phyloP scores from a whole-genome alignment of 2,329 filamentous ascomycete genomes.

The Tolypocladium paradoxum region DNA sequence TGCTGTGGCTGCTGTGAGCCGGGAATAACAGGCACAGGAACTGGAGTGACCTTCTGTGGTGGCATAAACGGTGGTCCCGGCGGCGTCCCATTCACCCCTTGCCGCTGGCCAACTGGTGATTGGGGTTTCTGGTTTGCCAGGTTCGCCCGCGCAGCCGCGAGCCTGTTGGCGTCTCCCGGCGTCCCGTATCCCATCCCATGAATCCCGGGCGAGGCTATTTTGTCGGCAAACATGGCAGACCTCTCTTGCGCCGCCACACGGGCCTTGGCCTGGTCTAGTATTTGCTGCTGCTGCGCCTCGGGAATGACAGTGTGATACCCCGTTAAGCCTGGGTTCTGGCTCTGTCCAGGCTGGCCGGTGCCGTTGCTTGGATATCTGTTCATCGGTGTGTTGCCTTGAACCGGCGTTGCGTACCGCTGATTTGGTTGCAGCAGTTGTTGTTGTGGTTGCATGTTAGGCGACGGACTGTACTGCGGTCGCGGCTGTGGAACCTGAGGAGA shows the following conservation, averaged over 20 bases:
- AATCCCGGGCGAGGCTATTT: slow-evolving; percentile 35
- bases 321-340: slow-evolving; percentile 26
- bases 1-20: slow-evolving; percentile 16
- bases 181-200: slow-evolving; percentile 27
- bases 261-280: slow-evolving; percentile 40
- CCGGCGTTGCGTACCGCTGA: slow-evolving; percentile 21
- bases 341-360: slow-evolving; percentile 16
- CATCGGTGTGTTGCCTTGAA: slow-evolving; percentile 18
- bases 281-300: slow-evolving; percentile 37
- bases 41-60: slow-evolving; percentile 31
- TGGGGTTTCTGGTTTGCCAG: slow-evolving; percentile 25
- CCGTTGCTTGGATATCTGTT: slow-evolving; percentile 22
- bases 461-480: slow-evolving; percentile 26
- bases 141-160: slow-evolving; percentile 24
- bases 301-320: slow-evolving; percentile 40
- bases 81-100: slow-evolving; percentile 24
- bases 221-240: slow-evolving; percentile 28
- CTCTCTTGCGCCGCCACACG: slow-evolving; percentile 34
- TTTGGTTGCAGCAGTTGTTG: slow-evolving; percentile 9
- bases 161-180: slow-evolving; percentile 17
- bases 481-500: slow-evolving; percentile 31
- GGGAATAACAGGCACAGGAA: slow-evolving; percentile 31
- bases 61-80: slow-evolving; percentile 16
- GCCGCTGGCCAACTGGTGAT: slow-evolving; percentile 20
- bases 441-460: slow-evolving; percentile 23